Evolutionary conservation across 139 green algal species (phyloP).

Genomic region (Mychonastes homosphaera): DNA sequence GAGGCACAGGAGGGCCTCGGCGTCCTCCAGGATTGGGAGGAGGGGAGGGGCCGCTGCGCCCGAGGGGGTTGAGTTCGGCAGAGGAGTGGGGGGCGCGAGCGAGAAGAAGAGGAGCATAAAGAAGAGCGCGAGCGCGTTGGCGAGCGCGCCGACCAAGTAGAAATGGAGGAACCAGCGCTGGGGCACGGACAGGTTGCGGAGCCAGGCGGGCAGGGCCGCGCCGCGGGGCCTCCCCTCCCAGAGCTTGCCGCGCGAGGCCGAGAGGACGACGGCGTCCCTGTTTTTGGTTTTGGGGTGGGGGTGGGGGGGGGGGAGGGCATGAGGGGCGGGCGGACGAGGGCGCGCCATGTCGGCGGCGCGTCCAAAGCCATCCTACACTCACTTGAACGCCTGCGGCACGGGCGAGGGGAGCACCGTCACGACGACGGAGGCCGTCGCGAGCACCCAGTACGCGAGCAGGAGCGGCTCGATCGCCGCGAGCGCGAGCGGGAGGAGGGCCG

Average conservation of each 20-base stretch:
- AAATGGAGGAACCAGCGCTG: slow-evolving; percentile 69
- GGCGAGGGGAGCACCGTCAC: slow-evolving; percentile 39
- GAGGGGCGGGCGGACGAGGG: not conserved
- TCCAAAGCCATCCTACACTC: slow-evolving; percentile 3
- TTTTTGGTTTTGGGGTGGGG: not conserved
- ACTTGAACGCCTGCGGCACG: slow-evolving; percentile 40
- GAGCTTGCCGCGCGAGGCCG: slow-evolving; percentile 38
- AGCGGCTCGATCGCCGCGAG: too few relatives aligned
- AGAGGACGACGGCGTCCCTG: slow-evolving; percentile 34
- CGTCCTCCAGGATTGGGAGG: not conserved
- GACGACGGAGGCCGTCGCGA: slow-evolving; percentile 30
- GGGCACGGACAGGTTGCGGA: slow-evolving; percentile 47
- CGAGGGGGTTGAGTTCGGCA: not conserved
- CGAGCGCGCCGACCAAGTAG: slow-evolving; percentile 44
- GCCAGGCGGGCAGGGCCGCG: slow-evolving; percentile 16
- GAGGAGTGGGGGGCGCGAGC: not conserved
- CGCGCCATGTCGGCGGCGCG: not conserved
- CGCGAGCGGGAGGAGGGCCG: too few relatives aligned
- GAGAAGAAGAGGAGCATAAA: slow-evolving; percentile 7
- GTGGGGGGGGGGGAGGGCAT: not conserved
- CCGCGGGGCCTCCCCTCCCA: slow-evolving; percentile 30
- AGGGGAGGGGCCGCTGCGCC: not conserved
- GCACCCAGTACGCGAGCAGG: slow-evolving; percentile 39
- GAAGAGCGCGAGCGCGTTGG: slow-evolving; percentile 21
- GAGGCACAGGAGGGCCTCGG: slow-evolving; percentile 16